These are phyloP conservation scores for Candida silvatica DNA, from an alignment of 805 yeast species.

Conservation along the genomic window DNA sequence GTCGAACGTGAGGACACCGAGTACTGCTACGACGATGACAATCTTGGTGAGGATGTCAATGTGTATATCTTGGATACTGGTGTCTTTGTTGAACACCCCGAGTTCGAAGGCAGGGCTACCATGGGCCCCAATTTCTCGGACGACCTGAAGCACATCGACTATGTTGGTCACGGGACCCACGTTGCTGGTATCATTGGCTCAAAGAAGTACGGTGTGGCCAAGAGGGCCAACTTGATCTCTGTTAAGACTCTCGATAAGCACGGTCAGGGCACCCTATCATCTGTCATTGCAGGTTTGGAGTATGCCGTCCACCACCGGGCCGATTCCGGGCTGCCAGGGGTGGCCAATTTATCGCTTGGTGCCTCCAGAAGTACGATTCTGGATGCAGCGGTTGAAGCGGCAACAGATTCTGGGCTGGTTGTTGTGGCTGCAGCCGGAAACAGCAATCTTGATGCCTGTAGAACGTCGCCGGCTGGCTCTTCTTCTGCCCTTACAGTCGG, in stretches of 20 bases:
- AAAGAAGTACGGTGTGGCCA: slow-evolving; percentile 73
- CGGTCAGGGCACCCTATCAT: slow-evolving; percentile 67
- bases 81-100: slow-evolving; percentile 50
- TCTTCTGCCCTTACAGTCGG: slow-evolving; percentile 72
- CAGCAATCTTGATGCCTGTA: slow-evolving; percentile 67
- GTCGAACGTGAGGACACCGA: slow-evolving; percentile 22
- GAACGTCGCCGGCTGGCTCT: slow-evolving; percentile 82
- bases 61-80: slow-evolving; percentile 87
- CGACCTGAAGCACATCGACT: slow-evolving; percentile 53
- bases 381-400: slow-evolving; percentile 71
- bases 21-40: slow-evolving; percentile 39
- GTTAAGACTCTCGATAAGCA: slow-evolving; percentile 61
- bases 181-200: slow-evolving; percentile 89
- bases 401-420: slow-evolving; percentile 61
- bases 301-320: slow-evolving; percentile 54
- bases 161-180: slow-evolving; percentile 88
- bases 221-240: slow-evolving; percentile 53
- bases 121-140: slow-evolving; percentile 55
- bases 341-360: slow-evolving; percentile 78
- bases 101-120: slow-evolving; percentile 52
- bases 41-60: slow-evolving; percentile 50
- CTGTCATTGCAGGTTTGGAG: slow-evolving; percentile 59
- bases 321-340: slow-evolving; percentile 34
- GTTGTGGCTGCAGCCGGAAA: slow-evolving; percentile 87
- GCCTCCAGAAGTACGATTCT: slow-evolving; percentile 58